phyloP scores from a whole-genome alignment of 2,329 filamentous ascomycete genomes.

The Incumbomyces delicatus region DNA sequence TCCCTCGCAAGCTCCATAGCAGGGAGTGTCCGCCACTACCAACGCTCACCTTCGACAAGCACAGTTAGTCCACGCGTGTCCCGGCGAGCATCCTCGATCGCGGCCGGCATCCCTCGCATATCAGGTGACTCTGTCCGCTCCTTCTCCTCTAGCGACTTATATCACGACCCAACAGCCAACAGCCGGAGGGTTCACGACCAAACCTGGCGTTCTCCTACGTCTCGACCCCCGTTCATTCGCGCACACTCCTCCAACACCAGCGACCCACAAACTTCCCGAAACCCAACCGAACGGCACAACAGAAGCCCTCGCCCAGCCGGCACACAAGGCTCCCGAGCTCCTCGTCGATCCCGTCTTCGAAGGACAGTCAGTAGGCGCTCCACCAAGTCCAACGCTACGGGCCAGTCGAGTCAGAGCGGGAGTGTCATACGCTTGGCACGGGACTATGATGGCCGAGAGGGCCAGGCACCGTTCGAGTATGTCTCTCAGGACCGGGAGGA shows the following conservation, averaged over 20 bases:
- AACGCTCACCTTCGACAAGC: not conserved
- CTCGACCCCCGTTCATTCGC: constrained; percentile 1
- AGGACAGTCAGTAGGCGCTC: not conserved
- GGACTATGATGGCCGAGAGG: not conserved
- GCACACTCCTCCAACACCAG: not conserved
- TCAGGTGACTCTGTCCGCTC: constrained; percentile 4
- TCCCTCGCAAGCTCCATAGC: constrained; percentile 2
- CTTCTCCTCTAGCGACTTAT: not conserved
- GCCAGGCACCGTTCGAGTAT: not conserved
- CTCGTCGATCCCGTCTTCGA: not conserved
- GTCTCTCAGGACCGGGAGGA: not conserved
- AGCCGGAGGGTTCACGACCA: not conserved
- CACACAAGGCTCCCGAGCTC: no score
- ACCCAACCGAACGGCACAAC: no score
- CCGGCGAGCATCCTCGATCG: not conserved
- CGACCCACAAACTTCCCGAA: no score
- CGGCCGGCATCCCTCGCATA: not conserved
- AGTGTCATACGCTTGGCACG: not conserved
- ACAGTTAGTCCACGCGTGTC: not conserved
- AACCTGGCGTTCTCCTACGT: not conserved
- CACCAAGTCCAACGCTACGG: not conserved
- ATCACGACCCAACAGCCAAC: not conserved
- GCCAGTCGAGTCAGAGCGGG: not conserved
- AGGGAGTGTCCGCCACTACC: not conserved
- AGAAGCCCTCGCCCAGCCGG: no score